Conservation (phyloP, 2,329 filamentous ascomycete genomes). For the Ophiocordyceps unilateralis region DNA sequence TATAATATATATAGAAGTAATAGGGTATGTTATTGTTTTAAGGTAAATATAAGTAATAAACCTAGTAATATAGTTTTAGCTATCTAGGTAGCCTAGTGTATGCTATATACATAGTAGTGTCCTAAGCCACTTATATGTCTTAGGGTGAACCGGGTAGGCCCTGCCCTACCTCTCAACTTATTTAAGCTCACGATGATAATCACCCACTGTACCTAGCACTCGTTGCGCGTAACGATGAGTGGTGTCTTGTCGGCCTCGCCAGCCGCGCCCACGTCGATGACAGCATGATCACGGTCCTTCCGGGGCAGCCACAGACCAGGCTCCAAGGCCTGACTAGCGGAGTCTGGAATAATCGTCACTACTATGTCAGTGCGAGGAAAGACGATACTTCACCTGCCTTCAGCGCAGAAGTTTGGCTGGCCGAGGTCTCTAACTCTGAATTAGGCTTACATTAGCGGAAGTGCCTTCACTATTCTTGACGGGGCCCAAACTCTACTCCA, state of each 20-base stretch:
- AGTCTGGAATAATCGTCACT: slow-evolving; percentile 53
- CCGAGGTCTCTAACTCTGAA: slow-evolving; percentile 1
- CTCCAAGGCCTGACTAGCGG: slow-evolving; percentile 62
- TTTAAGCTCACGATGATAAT: too few relatives aligned
- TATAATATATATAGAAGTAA: too few relatives aligned
- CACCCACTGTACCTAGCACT: too few relatives aligned
- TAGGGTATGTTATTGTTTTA: too few relatives aligned
- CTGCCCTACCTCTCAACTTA: too few relatives aligned
- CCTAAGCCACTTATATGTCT: too few relatives aligned
- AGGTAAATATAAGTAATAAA: too few relatives aligned
- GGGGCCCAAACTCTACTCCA: slow-evolving; percentile 62
- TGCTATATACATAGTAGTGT: too few relatives aligned
- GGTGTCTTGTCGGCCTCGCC: not conserved
- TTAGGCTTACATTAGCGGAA: slow-evolving; percentile 78
- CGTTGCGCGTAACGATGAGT: too few relatives aligned
- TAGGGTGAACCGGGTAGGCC: too few relatives aligned
- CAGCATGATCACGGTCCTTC: slow-evolving; percentile 62
- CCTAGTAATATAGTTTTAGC: too few relatives aligned
- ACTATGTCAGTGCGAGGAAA: slow-evolving; percentile 55
- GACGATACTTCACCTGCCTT: not conserved
- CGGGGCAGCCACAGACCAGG: slow-evolving; percentile 60
- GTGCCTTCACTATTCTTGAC: slow-evolving; percentile 68
- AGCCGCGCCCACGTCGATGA: not conserved
- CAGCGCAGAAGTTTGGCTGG: not conserved
- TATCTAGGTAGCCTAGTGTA: too few relatives aligned